A percentile compares a stretch with the other conserved stretches of the same genome.
phyloP scores from a whole-genome alignment of 176 grass and related monocot species.

The Aechmea fasciata region DNA sequence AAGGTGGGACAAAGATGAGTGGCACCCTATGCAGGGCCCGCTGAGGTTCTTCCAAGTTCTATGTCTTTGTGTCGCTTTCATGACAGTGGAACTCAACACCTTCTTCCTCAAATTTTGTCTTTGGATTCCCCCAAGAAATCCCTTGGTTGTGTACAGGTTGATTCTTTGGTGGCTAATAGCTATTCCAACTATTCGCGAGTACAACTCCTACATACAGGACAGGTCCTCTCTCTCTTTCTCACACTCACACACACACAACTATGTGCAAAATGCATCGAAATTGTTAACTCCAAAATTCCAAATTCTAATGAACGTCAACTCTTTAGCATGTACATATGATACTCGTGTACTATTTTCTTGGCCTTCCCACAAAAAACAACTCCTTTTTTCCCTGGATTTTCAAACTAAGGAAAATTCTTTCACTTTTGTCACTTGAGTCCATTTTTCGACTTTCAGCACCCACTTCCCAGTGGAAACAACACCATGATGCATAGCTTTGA shows the following conservation, averaged over 20 bases:
- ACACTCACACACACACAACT: too few species aligned
- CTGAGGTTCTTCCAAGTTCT: slow-evolving; percentile 95
- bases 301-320: too few species aligned
- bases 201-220: slow-evolving; percentile 97
- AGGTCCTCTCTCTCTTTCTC: slow-evolving; percentile 33
- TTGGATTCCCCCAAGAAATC: slow-evolving; percentile 89
- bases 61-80: slow-evolving; percentile 79
- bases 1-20: slow-evolving; percentile 95
- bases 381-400: too few species aligned
- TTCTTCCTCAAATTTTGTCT: slow-evolving; percentile 99
- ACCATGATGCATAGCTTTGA: too few species aligned
- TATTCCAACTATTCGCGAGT: slow-evolving; percentile 93
- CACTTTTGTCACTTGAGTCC: background rate
- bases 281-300: too few species aligned
- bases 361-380: too few species aligned
- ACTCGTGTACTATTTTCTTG: too few species aligned
- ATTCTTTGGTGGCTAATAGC: slow-evolving; percentile 98
- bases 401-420: background rate
- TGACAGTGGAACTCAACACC: slow-evolving; percentile 89
- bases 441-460: background rate
- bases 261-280: too few species aligned
- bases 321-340: too few species aligned
- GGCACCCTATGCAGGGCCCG: slow-evolving; percentile 73
- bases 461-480: too few species aligned
- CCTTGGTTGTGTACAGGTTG: slow-evolving; percentile 75